Base-by-base conservation (phyloP, 148 eudicot genomes). In the Talinum fruticosum region DNA sequence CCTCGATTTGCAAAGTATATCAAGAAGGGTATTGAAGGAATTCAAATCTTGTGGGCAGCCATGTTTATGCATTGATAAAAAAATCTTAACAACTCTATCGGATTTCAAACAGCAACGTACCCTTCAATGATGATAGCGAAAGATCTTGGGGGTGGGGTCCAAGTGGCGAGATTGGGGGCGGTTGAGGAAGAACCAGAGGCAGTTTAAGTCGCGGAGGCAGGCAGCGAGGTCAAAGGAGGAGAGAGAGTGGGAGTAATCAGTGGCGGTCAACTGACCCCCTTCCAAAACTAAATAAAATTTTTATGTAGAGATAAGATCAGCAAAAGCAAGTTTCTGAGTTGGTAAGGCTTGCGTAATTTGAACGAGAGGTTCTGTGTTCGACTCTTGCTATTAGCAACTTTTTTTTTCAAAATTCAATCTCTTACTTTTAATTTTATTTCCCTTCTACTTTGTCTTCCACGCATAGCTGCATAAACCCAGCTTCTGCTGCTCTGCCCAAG, bases 211-310 rank as follows among this genome's bases (percentile, higher is more conserved):
- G 36, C 90, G 93, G 16, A 89, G 23, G 3, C 97, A 89, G 26
- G 92, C 97, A n/a, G 93, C 88, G 41, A 96, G 88, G 75, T 96
- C 86, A 77, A 87, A 93, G 8, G 97, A 79, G n/a, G 82, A 77
- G 53, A 87, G 66, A 45, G 91, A 79, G 87, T 88, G 94, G 66
- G 87, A 33, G 80, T 87, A 90, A n/a, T 75, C 61, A 88, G 82
- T 89, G 92, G 77, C 69, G 82, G 38, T 91, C 89, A n/a, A n/a
- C n/a, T n/a, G n/a, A n/a, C n/a, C n/a, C n/a, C n/a, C n/a, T n/a
- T n/a, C n/a, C n/a, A n/a, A n/a, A n/a, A n/a, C n/a, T n/a, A n/a
- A n/a, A n/a, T n/a, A n/a, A n/a, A n/a, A n/a, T n/a, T n/a, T n/a
- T n/a, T n/a, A n/a, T n/a, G n/a, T n/a, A n/a, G n/a, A n/a, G n/a